Evolutionary conservation across 2,329 filamentous ascomycete genomes (phyloP).

Genomic region (Whalleya microplaca): DNA sequence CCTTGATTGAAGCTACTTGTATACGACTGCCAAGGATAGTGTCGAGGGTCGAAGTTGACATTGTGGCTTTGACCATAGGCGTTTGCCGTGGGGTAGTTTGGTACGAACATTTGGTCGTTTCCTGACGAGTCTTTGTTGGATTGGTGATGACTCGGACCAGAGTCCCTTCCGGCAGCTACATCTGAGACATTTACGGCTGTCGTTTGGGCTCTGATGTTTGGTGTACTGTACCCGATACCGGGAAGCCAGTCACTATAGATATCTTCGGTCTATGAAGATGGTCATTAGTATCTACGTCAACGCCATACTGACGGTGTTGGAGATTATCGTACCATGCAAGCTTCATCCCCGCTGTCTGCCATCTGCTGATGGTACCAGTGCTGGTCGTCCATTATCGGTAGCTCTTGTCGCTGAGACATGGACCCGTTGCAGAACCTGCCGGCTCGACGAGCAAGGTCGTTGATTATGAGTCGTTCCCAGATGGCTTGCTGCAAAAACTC

Average conservation of each 20-base stretch:
- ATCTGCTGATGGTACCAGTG: slow-evolving; percentile 27
- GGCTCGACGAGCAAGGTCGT: not conserved
- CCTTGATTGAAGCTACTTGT: slow-evolving; percentile 14
- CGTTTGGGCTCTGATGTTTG: slow-evolving; percentile 33
- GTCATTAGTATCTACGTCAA: slow-evolving; percentile 22
- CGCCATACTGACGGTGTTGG: slow-evolving; percentile 9
- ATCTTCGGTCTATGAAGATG: slow-evolving; percentile 27
- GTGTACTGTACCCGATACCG: slow-evolving; percentile 19
- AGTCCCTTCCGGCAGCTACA: slow-evolving; percentile 31
- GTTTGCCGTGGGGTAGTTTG: slow-evolving; percentile 31
- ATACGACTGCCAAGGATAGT: slow-evolving; percentile 27
- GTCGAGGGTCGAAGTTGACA: slow-evolving; percentile 24
- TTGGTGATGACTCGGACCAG: slow-evolving; percentile 34
- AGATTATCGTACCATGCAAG: slow-evolving; percentile 28
- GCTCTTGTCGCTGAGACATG: slow-evolving; percentile 25
- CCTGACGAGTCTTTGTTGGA: slow-evolving; percentile 34
- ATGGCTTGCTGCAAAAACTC: slow-evolving; percentile 5
- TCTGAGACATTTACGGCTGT: slow-evolving; percentile 35
- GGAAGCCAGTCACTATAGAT: slow-evolving; percentile 22
- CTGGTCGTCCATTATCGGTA: slow-evolving; percentile 30
- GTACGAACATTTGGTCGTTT: slow-evolving; percentile 33
- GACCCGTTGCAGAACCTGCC: slow-evolving; percentile 10
- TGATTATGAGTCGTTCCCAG: not conserved
- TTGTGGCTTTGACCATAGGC: slow-evolving; percentile 23
- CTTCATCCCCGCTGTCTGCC: slow-evolving; percentile 31